Percentiles rank a stretch among this genome's conserved stretches.
Evolutionary conservation across 129 eudicot species (phyloP).

Genomic region (Arctium minus): DNA sequence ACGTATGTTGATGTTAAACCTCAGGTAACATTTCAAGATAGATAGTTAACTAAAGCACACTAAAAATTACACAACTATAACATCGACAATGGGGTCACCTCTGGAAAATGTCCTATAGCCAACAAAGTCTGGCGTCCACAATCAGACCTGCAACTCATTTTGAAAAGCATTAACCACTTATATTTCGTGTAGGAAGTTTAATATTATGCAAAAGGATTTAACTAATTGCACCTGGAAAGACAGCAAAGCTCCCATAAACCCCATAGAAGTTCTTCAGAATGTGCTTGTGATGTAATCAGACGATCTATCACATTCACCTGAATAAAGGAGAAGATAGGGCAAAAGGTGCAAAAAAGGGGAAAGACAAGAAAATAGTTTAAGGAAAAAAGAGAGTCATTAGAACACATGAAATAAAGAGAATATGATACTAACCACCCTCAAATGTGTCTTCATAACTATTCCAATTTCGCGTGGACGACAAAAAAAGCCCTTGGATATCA

Average conservation of each 20-base stretch:
- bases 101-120: slow-evolving; percentile 78
- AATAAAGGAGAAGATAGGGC: slow-evolving; percentile 13
- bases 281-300: slow-evolving; percentile 48
- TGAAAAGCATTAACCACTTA: slow-evolving; percentile 9
- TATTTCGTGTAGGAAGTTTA: neutral
- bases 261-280: slow-evolving; percentile 76
- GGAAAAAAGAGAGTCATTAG: neutral
- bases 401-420: slow-evolving; percentile 6
- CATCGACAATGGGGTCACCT: slow-evolving; percentile 42
- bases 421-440: slow-evolving; percentile 65
- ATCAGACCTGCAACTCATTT: slow-evolving; percentile 57
- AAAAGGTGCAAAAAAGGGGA: neutral
- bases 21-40: neutral
- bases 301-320: slow-evolving; percentile 80
- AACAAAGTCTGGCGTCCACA: slow-evolving; percentile 97
- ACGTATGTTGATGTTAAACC: neutral
- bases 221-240: slow-evolving; percentile 64
- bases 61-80: slow-evolving; percentile 10
- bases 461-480: slow-evolving; percentile 72
- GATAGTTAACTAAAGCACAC: neutral
- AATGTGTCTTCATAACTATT: slow-evolving; percentile 68
- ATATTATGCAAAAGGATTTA: slow-evolving; percentile 8
- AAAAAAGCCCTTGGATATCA: slow-evolving; percentile 79
- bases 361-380: neutral
- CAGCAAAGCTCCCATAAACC: slow-evolving; percentile 87